These are phyloP conservation scores for Fusarium armeniacum DNA, from an alignment of 2,329 filamentous ascomycete species.

Conservation along the genomic window DNA sequence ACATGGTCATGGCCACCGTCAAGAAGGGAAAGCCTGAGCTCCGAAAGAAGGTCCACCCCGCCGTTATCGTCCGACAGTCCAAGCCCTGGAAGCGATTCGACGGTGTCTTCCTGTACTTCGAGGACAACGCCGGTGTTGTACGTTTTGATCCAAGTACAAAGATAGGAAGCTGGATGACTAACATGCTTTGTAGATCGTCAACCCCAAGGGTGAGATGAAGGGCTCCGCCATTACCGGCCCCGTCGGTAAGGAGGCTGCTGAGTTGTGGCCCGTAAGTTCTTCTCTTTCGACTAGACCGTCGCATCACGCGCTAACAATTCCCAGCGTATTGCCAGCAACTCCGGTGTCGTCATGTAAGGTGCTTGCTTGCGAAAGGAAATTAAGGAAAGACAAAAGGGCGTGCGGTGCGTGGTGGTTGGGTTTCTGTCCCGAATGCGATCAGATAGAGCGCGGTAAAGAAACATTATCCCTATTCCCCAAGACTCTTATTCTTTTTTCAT, in stretches of 20 bases:
- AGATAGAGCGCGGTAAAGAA: conserved; percentile 52
- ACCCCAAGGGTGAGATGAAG: conserved; percentile 99
- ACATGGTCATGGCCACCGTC: conserved; percentile 99
- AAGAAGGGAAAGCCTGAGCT: conserved; percentile 99
- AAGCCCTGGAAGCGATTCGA: conserved; percentile 99
- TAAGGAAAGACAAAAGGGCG: conserved; percentile 51
- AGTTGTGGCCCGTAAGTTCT: conserved; percentile 93
- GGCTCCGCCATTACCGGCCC: conserved; percentile 99
- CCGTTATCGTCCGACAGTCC: conserved; percentile 97
- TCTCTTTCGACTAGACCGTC: background rate
- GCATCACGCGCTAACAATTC: conserved; percentile 51
- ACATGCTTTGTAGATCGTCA: conserved; percentile 83
- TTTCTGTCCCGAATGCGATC: conserved; percentile 54
- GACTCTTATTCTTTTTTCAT: conserved; percentile 28
- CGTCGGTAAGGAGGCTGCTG: conserved; percentile 99
- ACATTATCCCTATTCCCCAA: conserved; percentile 42
- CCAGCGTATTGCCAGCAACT: conserved; percentile 99
- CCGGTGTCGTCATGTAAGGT: conserved; percentile 99
- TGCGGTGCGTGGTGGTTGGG: conserved; percentile 44
- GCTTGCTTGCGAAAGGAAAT: conserved; percentile 47
- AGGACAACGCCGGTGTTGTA: conserved; percentile 99
- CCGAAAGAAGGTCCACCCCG: conserved; percentile 99
- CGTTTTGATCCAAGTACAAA: conserved; percentile 59
- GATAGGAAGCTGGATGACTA: conserved; percentile 49
- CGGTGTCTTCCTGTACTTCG: conserved; percentile 99